Conservation (phyloP, 768 basidiomycete genomes). For the Strobilomyces dryophilus region DNA sequence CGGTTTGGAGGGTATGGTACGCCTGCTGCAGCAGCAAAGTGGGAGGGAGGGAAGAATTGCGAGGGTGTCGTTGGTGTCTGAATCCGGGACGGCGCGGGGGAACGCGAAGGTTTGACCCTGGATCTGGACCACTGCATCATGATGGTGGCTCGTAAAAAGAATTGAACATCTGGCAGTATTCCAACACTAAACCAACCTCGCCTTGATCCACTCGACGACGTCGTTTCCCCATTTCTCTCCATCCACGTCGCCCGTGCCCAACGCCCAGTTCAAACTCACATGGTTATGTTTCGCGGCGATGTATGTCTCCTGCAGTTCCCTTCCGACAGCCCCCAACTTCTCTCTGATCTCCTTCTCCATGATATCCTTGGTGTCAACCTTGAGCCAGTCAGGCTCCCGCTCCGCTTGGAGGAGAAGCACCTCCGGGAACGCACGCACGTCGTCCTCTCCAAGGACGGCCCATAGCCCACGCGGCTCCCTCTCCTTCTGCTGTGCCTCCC, state of each 20-base stretch:
- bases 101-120: slow-evolving; percentile 37
- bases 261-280: slow-evolving; percentile 48
- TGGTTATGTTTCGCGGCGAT: slow-evolving; percentile 58
- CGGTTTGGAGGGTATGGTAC: slow-evolving; percentile 17
- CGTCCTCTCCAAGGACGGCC: slow-evolving; percentile 31
- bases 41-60: slow-evolving; percentile 50
- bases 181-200: slow-evolving; percentile 11
- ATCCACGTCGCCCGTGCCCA: slow-evolving; percentile 50
- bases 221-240: slow-evolving; percentile 63
- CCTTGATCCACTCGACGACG: slow-evolving; percentile 35
- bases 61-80: slow-evolving; percentile 25
- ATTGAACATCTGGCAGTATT: slow-evolving; percentile 1
- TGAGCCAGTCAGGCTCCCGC: slow-evolving; percentile 47
- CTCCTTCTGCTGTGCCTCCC: slow-evolving; percentile 38
- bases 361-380: slow-evolving; percentile 28
- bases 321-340: slow-evolving; percentile 27
- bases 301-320: slow-evolving; percentile 25
- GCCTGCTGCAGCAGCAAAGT: slow-evolving; percentile 53
- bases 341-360: slow-evolving; percentile 40
- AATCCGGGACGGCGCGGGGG: slow-evolving; percentile 33
- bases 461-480: slow-evolving; percentile 42
- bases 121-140: slow-evolving; percentile 10
- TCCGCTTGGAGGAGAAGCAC: slow-evolving; percentile 49
- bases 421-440: slow-evolving; percentile 40
- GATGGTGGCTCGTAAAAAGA: not conserved